These are phyloP conservation scores for Apiospora phragmitis DNA, from an alignment of 2,329 filamentous ascomycete genomes.

Conservation along the genomic window DNA sequence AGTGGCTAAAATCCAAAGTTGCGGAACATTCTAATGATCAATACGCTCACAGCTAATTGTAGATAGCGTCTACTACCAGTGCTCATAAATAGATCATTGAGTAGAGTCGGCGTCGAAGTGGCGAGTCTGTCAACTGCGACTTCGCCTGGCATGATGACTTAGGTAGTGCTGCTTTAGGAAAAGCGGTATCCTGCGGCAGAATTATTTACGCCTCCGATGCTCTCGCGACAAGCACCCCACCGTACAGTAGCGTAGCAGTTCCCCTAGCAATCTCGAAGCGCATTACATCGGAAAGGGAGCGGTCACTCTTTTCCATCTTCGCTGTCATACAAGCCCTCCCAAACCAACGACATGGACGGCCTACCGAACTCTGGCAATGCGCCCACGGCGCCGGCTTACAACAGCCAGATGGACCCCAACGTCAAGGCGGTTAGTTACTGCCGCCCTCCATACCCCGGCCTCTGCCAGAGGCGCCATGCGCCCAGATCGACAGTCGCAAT, in stretches of 20 bases:
- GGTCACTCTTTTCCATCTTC: neutral
- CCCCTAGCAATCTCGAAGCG: neutral
- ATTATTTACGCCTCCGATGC: neutral
- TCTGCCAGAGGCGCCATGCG: neutral
- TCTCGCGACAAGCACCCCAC: neutral
- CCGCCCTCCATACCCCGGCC: constrained; percentile 1
- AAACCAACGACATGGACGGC: constrained; percentile 26
- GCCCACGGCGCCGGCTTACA: constrained; percentile 20
- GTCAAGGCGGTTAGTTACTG: constrained; percentile 48
- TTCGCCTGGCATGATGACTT: neutral
- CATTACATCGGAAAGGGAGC: neutral
- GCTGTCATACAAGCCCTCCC: neutral
- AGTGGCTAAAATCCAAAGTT: neutral
- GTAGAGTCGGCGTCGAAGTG: neutral
- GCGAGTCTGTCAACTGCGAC: neutral
- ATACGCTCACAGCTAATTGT: neutral
- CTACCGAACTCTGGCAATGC: constrained; percentile 26
- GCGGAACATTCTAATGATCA: neutral
- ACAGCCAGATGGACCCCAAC: constrained; percentile 48
- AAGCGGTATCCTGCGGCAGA: neutral
- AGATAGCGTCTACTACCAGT: neutral
- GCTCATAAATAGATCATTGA: neutral
- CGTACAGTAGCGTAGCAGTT: neutral
- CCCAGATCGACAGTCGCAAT: neutral
- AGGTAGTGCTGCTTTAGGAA: neutral